Evolutionary conservation across 352 stramenopile species (phyloP).

Genomic region (Pythium angustatum): DNA sequence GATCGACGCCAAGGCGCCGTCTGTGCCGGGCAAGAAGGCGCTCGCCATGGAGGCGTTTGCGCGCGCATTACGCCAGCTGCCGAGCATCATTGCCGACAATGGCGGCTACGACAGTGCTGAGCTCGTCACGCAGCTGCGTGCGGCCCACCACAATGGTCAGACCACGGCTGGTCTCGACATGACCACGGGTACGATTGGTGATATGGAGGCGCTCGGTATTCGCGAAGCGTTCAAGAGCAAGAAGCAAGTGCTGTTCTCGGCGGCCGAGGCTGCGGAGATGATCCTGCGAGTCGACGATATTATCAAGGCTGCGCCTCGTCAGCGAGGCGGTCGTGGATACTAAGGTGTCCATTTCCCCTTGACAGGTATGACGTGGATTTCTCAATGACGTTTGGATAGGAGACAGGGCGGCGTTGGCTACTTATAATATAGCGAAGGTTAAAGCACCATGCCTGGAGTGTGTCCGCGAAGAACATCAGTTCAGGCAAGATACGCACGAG

Average conservation of each 20-base stretch:
- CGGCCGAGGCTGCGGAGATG: constrained; percentile 99
- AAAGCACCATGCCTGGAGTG: no score
- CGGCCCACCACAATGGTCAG: constrained; percentile 92
- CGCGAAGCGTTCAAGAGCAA: constrained; percentile 96
- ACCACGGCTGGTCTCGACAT: constrained; percentile 97
- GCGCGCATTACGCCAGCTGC: constrained; percentile 94
- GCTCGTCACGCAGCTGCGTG: constrained; percentile 95
- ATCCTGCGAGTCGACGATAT: constrained; percentile 99
- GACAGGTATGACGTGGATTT: no score
- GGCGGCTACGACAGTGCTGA: constrained; percentile 98
- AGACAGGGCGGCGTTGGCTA: constrained; percentile 4
- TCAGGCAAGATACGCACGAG: no score
- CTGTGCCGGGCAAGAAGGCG: constrained; percentile 96
- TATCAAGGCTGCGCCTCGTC: constrained; percentile 93
- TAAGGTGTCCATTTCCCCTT: background rate
- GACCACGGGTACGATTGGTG: constrained; percentile 92
- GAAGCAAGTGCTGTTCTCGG: constrained; percentile 96
- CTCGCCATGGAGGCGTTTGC: constrained; percentile 98
- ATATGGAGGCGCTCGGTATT: constrained; percentile 98
- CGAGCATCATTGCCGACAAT: constrained; percentile 99
- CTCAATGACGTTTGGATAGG: constrained; percentile 3
- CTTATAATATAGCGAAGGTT: constrained; percentile 18
- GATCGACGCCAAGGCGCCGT: constrained; percentile 89
- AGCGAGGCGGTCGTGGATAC: constrained; percentile 41
- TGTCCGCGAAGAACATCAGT: no score